A percentile compares a stretch with the other conserved stretches of the same genome.
Evolutionary conservation across 78 protist genomes (phyloP).

Genomic region (Cyanophora paradoxa): DNA sequence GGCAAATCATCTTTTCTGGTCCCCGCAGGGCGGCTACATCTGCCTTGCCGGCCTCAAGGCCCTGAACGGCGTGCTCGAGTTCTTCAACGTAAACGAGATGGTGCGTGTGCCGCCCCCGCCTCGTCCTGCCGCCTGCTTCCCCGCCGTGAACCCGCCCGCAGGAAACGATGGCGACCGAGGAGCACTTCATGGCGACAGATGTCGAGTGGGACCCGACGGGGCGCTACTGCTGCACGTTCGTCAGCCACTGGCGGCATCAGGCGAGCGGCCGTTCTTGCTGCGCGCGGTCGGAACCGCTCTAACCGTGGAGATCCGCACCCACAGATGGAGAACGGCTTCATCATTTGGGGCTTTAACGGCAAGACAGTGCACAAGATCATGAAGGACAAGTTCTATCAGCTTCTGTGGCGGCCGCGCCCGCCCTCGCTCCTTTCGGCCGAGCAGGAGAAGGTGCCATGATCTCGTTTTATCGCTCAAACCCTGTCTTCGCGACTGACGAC

Average conservation of each 20-base stretch:
- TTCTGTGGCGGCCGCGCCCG: constrained; percentile 88
- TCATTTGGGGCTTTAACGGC: constrained; percentile 71
- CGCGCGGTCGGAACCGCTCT: not conserved
- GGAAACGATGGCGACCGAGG: constrained; percentile 44
- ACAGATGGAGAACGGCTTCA: constrained; percentile 82
- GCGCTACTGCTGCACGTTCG: constrained; percentile 70
- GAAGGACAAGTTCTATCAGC: constrained; percentile 72
- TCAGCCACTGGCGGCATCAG: constrained; percentile 45
- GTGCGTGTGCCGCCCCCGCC: too few species aligned
- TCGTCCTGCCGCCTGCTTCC: not conserved
- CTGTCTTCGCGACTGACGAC: not conserved
- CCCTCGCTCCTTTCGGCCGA: constrained; percentile 54
- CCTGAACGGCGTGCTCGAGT: constrained; percentile 42
- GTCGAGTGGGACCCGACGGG: constrained; percentile 93
- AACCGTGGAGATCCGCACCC: not conserved
- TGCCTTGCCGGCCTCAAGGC: constrained; percentile 17
- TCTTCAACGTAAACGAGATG: constrained; percentile 55
- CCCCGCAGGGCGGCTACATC: constrained; percentile 14
- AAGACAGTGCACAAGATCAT: constrained; percentile 20
- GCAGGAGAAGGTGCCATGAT: constrained; percentile 33
- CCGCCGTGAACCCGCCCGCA: not conserved
- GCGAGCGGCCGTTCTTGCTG: not conserved
- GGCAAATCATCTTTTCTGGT: constrained; percentile 32
- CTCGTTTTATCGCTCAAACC: not conserved
- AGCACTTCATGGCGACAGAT: constrained; percentile 71